phyloP scores from a whole-genome alignment of 805 yeast genomes.

The Metschnikowia lachancei region DNA sequence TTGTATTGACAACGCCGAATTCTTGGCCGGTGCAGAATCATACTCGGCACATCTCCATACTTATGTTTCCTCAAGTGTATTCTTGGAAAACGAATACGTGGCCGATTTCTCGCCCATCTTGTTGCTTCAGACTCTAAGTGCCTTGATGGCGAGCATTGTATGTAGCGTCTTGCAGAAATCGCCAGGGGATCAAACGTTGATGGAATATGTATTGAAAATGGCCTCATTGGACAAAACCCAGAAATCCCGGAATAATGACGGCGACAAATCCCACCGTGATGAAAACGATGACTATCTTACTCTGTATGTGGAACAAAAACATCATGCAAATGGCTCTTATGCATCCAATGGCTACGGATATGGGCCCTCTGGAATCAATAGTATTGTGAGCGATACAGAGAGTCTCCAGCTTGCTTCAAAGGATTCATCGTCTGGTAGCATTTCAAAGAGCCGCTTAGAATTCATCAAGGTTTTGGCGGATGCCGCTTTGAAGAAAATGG shows the following conservation, averaged over 20 bases:
- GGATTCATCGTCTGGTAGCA: constrained; percentile 16
- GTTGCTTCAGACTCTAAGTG: constrained; percentile 35
- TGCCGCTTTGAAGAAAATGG: constrained; percentile 40
- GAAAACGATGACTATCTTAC: neutral
- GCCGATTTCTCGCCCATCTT: constrained; percentile 35
- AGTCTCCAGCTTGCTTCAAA: neutral
- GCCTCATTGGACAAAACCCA: constrained; percentile 21
- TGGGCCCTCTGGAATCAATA: constrained; percentile 2
- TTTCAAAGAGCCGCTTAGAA: constrained; percentile 26
- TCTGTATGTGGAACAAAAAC: neutral
- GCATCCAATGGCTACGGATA: neutral
- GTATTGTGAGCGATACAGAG: constrained; percentile 7
- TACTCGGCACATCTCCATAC: constrained; percentile 23
- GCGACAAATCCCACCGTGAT: neutral
- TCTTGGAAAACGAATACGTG: constrained; percentile 27
- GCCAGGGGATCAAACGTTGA: constrained; percentile 18
- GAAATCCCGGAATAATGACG: too few species aligned
- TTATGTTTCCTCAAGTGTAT: constrained; percentile 12
- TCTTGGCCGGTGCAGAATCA: constrained; percentile 35
- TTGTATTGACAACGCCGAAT: constrained; percentile 38
- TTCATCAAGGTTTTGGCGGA: constrained; percentile 30
- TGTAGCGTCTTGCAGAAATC: constrained; percentile 24
- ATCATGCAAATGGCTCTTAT: constrained; percentile 1
- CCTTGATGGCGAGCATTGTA: constrained; percentile 35
- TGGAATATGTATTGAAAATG: constrained; percentile 29